Base-by-base conservation (phyloP, 2,329 filamentous ascomycete genomes). In the Ceratocystis destructans region DNA sequence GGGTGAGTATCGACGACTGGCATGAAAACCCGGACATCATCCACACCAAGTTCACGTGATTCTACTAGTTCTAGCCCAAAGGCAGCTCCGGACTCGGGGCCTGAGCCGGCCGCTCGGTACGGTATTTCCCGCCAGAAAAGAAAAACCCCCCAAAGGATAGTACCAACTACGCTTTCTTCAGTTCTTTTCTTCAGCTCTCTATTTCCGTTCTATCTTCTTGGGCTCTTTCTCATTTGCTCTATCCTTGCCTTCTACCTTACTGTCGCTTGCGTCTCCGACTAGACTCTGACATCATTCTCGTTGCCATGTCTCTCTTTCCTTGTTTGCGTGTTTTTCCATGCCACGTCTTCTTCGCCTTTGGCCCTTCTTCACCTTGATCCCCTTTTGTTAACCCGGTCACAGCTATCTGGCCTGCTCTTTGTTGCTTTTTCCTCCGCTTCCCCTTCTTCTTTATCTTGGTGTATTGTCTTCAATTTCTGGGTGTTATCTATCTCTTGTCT, bases 21-120 rank as follows among this genome's bases (percentile, higher is more conserved):
- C 94, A 99, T 76, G 94, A 99, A 82, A 96, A 99, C 75, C 94
- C 94, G 20, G 93, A 99, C 74, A 94, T 99, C 72, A 97, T 99
- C 74, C 93, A 97, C 78, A 94, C 90, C 73, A 97, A 96, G 78
- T 96, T 97, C 77, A 92, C 90, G 73, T 96, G 82, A 77, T 59
- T 66, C 7, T 15, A n/a, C n/a, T 22, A 22, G 46, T 48, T 22
- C 46, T 22, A 22, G 46, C 46, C 46, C 6, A 41, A 41, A 5
- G 37, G 37, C 46, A 22, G 17, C 17, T 8, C 46, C 46, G 46
- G 17, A n/a, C 46, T 10, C 20, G 48, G 8, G 48, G 12, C 1
- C 48, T 22, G 22, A 28, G 8, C 37, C 12, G 37, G 37, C 37
- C 37, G 10, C 48, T 50, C 48, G n/a, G n/a, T 2, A 22, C 48